These are phyloP conservation scores for Zopfochytrium polystomum DNA, from an alignment of 371 early-diverging fungal species.

Conservation along the genomic window DNA sequence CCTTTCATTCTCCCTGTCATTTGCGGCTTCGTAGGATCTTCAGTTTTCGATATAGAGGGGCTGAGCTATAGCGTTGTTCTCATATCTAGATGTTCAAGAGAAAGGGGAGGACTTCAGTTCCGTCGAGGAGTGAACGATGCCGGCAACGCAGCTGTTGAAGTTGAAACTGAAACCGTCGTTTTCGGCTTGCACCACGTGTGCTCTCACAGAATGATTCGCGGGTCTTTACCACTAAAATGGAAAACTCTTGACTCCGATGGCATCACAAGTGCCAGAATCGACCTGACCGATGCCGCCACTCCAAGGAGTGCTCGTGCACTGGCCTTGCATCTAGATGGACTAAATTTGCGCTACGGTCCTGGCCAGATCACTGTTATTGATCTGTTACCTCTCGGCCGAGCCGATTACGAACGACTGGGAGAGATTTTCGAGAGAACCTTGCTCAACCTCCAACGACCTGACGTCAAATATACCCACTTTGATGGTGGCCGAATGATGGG, in stretches of 20 bases:
- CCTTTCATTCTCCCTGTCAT: slow-evolving; percentile 31
- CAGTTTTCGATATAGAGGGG: slow-evolving; percentile 12
- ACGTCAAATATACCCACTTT: no score
- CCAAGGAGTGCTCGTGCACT: slow-evolving; percentile 12
- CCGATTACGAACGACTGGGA: no score
- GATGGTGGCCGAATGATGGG: no score
- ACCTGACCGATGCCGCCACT: slow-evolving; percentile 2
- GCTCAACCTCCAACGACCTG: no score
- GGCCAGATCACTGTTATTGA: no score
- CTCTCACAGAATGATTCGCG: slow-evolving; percentile 29
- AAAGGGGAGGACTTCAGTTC: slow-evolving; percentile 24
- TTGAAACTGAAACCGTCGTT: slow-evolving; percentile 28
- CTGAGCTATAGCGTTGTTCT: slow-evolving; percentile 9
- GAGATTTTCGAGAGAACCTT: no score
- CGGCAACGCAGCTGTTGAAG: slow-evolving; percentile 31
- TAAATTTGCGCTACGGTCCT: slow-evolving; percentile 21
- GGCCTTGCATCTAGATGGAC: slow-evolving; percentile 17
- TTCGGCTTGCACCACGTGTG: slow-evolving; percentile 9
- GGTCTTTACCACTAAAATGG: slow-evolving; percentile 33
- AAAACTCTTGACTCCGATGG: slow-evolving; percentile 5
- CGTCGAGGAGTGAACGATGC: slow-evolving; percentile 29
- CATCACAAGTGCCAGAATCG: slow-evolving; percentile 6
- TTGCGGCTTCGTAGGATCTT: slow-evolving; percentile 30
- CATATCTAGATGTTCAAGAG: slow-evolving; percentile 26
- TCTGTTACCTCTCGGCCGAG: no score